Base-by-base conservation (phyloP, 2,329 filamentous ascomycete genomes). In the Ceratocystis ficicola region DNA sequence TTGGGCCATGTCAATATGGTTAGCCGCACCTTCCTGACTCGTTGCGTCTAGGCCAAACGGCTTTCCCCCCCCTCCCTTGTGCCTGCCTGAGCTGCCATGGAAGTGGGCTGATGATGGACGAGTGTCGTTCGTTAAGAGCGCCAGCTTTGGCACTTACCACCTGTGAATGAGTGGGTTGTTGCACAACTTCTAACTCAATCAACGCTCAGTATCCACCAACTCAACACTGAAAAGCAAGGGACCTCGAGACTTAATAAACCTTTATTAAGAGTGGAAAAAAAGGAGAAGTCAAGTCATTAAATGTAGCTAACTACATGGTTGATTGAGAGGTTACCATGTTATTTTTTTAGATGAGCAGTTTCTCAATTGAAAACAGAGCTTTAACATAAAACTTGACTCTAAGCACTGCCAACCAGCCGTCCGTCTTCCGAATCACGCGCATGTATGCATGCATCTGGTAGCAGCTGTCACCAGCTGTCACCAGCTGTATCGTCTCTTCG, bases 91-190 rank as follows among this genome's bases (percentile, higher is more conserved):
- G 65, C 64, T 61, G n/a, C 36, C 41, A 30, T 44, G 44, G 57
- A 67, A 67, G 62, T 67, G 65, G 65, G 65, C 65, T 67, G 65
- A 67, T 67, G 41, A 64, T 67, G 65, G 55, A 46, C 36, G 30
- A 67, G 65, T 67, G 65, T 67, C 65, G 65, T 67, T 67, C 65
- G 65, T 67, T 67, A 62, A 62, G 41, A 46, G 8, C n/a, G 17
- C 5, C n/a, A 17, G 28, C 32, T 55, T 64, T 64, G 55, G 62
- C 52, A 67, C 65, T 41, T 22, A 15, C 52, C 61, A 36, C 28
- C 41, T 25, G 2, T 28, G 22, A 52, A 25, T 62, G 60, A 30
- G 41, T 61, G n/a, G 59, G 59, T 44, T 44, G 44, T 46, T 62
- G 60, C 41, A 48, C 41, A 32, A 25, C 44, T 28, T 62, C 25